Evolutionary conservation across 495 filamentous ascomycete species (phyloP).

Genomic region (Hyaloscypha finlandica): DNA sequence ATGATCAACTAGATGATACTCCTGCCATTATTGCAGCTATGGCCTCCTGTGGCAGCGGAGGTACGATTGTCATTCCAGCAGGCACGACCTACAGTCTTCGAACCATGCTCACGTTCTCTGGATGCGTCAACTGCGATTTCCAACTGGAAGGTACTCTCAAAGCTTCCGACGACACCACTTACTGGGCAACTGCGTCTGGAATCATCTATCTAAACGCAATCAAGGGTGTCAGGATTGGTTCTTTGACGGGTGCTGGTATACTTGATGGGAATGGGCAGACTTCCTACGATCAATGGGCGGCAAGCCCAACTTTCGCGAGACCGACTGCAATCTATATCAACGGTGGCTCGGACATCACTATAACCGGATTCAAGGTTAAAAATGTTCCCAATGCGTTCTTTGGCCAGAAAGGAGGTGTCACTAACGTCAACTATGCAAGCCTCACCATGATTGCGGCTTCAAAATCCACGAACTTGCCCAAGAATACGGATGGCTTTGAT

Average conservation of each 20-base stretch:
- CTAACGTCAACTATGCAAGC: constrained; percentile 37
- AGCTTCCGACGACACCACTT: constrained; percentile 38
- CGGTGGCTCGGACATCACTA: constrained; percentile 38
- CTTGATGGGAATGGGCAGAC: constrained; percentile 51
- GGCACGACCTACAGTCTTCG: constrained; percentile 40
- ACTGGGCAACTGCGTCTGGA: constrained; percentile 43
- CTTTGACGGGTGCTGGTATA: constrained; percentile 42
- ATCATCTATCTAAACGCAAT: constrained; percentile 43
- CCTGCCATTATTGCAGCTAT: constrained; percentile 43
- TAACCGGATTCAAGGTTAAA: constrained; percentile 39
- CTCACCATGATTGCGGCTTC: constrained; percentile 38
- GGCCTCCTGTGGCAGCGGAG: constrained; percentile 39
- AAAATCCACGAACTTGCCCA: constrained; percentile 40
- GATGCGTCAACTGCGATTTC: constrained; percentile 43
- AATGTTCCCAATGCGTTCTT: constrained; percentile 50
- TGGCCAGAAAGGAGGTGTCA: constrained; percentile 39
- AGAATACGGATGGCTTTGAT: constrained; percentile 68
- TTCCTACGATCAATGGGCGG: constrained; percentile 43
- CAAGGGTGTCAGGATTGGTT: constrained; percentile 39
- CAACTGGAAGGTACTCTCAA: constrained; percentile 46
- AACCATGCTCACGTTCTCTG: constrained; percentile 42
- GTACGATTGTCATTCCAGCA: constrained; percentile 46
- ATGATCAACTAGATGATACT: constrained; percentile 36
- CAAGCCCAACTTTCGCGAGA: constrained; percentile 38
- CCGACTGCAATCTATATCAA: constrained; percentile 47